Evolutionary conservation across 1,284 basidiomycete species (phyloP), one percentile per base, ranked within the genome.

Genomic region (Papiliotrema fonsecae): DNA sequence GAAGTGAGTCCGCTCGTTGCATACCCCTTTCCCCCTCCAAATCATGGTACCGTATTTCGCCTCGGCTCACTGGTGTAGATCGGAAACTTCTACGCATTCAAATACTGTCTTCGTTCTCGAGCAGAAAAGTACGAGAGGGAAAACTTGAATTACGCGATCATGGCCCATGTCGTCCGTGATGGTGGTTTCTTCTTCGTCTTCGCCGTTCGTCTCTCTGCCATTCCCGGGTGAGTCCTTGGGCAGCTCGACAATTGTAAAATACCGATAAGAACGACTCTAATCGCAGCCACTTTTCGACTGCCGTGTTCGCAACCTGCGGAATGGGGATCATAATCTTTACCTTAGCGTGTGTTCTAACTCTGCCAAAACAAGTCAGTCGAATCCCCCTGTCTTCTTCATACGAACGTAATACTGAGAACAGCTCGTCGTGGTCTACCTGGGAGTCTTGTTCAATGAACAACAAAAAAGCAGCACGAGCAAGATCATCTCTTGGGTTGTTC

Each of bases 101-200:
- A 68, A 49, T 70, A 70, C 44, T 76, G 62, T 45, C 81, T 81
- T 61, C 70, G 79, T 3, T 72, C 79, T 2, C 79, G 81, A 19
- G 86, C 83, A 0, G 81, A 82, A 51, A 87, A 86, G 64, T 74
- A 83, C 43, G 87, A 91, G 73, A 75, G 78, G 58, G 82, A 78
- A 25, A 84, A 85, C 50, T 75, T 88, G 31, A 76, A 77, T 30
- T 92, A 90, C 67, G 87, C 82, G 3, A 87, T 86, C 65, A 77
- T 91, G 36, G 84, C 86, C 0, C 79, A 81, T 54, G 83, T 87
- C 35, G 82, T 90, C 5, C 77, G 85, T 6, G 83, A 87, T 22
- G 88, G 88, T 18, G 87, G 87, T 0, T 87, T 90, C 73, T 81
- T 77, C 64, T 81, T 89, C 58, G 83, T 85, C 1, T 76, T 88